phyloP scores from a whole-genome alignment of 108 stramenopile genomes.

The Skeletonema costatum region DNA sequence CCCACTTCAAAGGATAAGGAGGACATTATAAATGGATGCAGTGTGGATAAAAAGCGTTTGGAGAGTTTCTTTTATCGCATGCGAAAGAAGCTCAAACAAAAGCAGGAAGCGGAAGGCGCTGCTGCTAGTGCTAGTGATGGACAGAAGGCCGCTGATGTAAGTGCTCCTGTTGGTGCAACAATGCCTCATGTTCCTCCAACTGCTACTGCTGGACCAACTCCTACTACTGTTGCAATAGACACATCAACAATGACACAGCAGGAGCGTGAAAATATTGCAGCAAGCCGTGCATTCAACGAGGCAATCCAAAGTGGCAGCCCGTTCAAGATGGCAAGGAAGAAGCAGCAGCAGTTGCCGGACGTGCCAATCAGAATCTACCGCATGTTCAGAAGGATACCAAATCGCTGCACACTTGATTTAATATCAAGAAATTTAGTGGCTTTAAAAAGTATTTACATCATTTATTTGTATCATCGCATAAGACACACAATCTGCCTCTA shows the following conservation, averaged over 20 bases:
- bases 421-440: too few relatives aligned
- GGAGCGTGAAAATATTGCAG: not conserved
- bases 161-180: not conserved
- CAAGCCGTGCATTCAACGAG: not conserved
- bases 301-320: not conserved
- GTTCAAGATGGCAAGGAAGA: not conserved
- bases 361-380: not conserved
- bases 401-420: too few relatives aligned
- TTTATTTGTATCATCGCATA: too few relatives aligned
- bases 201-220: not conserved
- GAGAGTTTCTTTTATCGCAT: constrained; percentile 22
- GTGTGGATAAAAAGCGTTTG: constrained; percentile 19
- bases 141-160: not conserved
- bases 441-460: too few relatives aligned
- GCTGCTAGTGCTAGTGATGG: not conserved
- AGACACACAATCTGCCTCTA: too few relatives aligned
- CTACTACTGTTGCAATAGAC: not conserved
- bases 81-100: constrained; percentile 17
- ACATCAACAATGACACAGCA: not conserved
- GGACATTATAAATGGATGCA: constrained; percentile 1
- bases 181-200: too few relatives aligned
- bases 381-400: too few relatives aligned
- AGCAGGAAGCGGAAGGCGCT: not conserved
- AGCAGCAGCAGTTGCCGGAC: not conserved
- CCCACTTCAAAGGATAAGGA: constrained; percentile 2